Percentiles rank a stretch among this genome's conserved stretches.
These are phyloP conservation scores for Mycena rebaudengoi DNA, from an alignment of 768 basidiomycete species.

Conservation along the genomic window DNA sequence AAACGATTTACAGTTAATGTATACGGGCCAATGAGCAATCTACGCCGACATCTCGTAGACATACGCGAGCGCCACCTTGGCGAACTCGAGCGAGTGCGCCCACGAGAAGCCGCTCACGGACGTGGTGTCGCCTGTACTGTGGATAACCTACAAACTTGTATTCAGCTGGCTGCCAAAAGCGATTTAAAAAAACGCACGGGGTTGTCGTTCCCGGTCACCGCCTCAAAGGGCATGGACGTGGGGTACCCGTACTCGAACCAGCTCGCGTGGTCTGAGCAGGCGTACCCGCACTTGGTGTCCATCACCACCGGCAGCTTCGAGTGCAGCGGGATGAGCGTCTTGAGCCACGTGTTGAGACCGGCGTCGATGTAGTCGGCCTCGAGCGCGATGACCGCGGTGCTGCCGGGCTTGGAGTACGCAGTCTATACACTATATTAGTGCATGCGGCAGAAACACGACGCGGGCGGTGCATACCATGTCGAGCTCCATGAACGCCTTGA, in stretches of 20 bases:
- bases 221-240: slow-evolving; percentile 53
- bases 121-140: slow-evolving; percentile 54
- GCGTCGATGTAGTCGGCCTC: slow-evolving; percentile 50
- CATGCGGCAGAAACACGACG: too few species aligned
- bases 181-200: too few species aligned
- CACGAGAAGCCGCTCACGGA: slow-evolving; percentile 56
- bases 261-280: slow-evolving; percentile 56
- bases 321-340: slow-evolving; percentile 45
- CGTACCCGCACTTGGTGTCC: slow-evolving; percentile 49
- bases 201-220: slow-evolving; percentile 51
- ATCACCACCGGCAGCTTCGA: slow-evolving; percentile 48
- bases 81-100: slow-evolving; percentile 64
- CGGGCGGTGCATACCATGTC: slow-evolving; percentile 52
- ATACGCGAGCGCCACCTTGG: slow-evolving; percentile 66
- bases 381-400: slow-evolving; percentile 49
- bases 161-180: too few species aligned
- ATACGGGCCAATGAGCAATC: too few species aligned
- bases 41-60: slow-evolving; percentile 66
- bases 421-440: too few species aligned
- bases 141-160: too few species aligned
- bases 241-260: slow-evolving; percentile 54
- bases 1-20: too few species aligned
- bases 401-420: slow-evolving; percentile 58
- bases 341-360: slow-evolving; percentile 55
- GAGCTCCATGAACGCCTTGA: slow-evolving; percentile 60